Evolutionary conservation across 2,329 filamentous ascomycete species (phyloP).

Genomic region (Hirsutella thompsonii): DNA sequence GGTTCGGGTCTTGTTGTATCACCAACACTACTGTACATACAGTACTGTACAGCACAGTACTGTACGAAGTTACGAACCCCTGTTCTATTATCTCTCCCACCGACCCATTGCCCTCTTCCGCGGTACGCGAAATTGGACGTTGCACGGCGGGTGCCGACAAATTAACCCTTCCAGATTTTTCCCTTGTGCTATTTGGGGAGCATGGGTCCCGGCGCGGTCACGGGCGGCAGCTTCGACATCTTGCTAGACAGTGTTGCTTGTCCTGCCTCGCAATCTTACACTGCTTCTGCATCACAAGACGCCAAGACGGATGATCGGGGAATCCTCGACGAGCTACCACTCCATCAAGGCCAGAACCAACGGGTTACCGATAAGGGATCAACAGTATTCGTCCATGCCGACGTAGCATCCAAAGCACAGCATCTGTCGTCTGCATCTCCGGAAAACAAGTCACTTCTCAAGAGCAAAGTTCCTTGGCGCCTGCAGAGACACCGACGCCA

Average conservation of each 20-base stretch:
- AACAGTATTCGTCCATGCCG: background rate
- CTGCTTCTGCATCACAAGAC: background rate
- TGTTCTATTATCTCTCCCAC: background rate
- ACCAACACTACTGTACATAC: too few species aligned
- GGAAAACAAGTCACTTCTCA: slow-evolving; percentile 4
- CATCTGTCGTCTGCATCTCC: slow-evolving; percentile 3
- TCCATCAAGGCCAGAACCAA: slow-evolving; percentile 13
- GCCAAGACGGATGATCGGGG: slow-evolving; percentile 5
- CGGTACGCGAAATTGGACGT: slow-evolving; percentile 1
- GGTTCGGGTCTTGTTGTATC: too few species aligned
- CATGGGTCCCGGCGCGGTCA: background rate
- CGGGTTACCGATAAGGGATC: slow-evolving; percentile 5
- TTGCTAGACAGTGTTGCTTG: slow-evolving; percentile 4
- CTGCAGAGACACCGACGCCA: slow-evolving; percentile 15
- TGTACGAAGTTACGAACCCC: too few species aligned
- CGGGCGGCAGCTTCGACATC: slow-evolving; percentile 4
- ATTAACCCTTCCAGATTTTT: background rate
- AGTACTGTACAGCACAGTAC: too few species aligned
- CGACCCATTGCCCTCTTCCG: background rate
- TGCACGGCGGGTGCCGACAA: background rate
- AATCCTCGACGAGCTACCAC: slow-evolving; percentile 14
- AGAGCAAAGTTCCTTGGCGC: slow-evolving; percentile 7
- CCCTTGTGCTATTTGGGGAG: background rate
- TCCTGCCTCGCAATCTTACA: background rate
- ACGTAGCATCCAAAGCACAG: background rate